A percentile compares a stretch with the other conserved stretches of the same genome.
Conservation (phyloP, 1,284 basidiomycete genomes). For the Calocybe gambosa region DNA sequence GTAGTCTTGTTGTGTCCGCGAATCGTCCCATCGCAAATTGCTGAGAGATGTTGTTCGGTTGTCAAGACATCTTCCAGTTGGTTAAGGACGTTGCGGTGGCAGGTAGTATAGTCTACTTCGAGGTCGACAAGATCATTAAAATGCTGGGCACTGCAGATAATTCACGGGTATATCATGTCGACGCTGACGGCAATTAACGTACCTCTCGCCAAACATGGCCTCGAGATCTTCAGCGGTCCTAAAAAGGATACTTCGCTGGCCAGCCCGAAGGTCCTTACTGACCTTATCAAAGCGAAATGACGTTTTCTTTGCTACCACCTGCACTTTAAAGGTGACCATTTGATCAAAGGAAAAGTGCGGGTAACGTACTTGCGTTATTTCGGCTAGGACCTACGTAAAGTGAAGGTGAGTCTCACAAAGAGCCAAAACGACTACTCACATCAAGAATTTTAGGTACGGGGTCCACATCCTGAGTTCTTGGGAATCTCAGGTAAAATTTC, state of each 20-base stretch:
- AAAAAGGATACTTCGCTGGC: constrained; percentile 21
- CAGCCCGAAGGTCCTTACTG: constrained; percentile 20
- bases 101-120: constrained; percentile 30
- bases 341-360: not conserved
- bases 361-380: constrained; percentile 16
- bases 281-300: constrained; percentile 25
- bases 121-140: constrained; percentile 32
- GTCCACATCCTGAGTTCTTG: not conserved
- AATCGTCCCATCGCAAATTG: constrained; percentile 23
- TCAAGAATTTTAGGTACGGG: constrained; percentile 15
- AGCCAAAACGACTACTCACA: constrained; percentile 11
- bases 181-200: not conserved
- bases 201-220: constrained; percentile 24
- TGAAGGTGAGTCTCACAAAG: not conserved
- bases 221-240: constrained; percentile 23
- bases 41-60: constrained; percentile 20
- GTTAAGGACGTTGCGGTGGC: constrained; percentile 24
- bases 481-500: not conserved
- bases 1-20: constrained; percentile 29
- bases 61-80: constrained; percentile 25
- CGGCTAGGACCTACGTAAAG: constrained; percentile 15
- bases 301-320: constrained; percentile 25
- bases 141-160: constrained; percentile 21
- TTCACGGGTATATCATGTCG: not conserved
- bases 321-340: not conserved